Base-by-base conservation (phyloP, 139 green algal species). In the Chlamydomonas schloesseri region DNA sequence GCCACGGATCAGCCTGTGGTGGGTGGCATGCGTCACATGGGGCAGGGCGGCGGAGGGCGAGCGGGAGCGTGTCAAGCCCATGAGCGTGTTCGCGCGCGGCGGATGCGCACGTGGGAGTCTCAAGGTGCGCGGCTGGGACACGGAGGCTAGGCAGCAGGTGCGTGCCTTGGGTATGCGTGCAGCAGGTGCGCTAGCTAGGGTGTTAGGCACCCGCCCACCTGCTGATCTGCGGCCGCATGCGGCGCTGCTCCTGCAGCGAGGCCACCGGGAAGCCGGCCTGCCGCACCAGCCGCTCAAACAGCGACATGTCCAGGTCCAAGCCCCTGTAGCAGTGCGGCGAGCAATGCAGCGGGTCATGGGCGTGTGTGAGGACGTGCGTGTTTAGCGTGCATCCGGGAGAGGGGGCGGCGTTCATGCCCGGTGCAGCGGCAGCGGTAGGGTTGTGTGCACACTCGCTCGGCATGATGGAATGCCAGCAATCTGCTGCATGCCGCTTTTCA, bases 231-330 rank as follows among this genome's bases (percentile, higher is more conserved):
- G 92, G 88, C 18, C 93, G 84, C 96, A 97, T 98, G 67, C 96
- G 87, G 46, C 91, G 89, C 89, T 97, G 95, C 85, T 87, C 26
- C 69, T 71, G 21, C 73, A 98, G 88, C 0, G 78, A 94, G 31
- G 71, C 50, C 28, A 92, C 82, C 0, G 88, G 89, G 34, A 86
- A 92, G 82, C 53, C 33, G 17, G 5, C 33, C 31, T 92, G 58
- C 47, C 53, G 75, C 47, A 91, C 91, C 42, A 97, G 89, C 13
- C 95, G 86, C 86, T 98, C 95, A 84, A 98, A 97, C 77, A 96
- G 57, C 5, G 93, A 96, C 4, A 97, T 53, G 69, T 95, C 90
- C 70, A 98, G 87, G 42, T 97, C 84, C 50, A 94, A 93, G 50
- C 95, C 94, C 21, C 88, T 84, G 29, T 68, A 10, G 46, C 68